Conservation (phyloP, 2,329 filamentous ascomycete species). For the Teratosphaeria zuluensis region DNA sequence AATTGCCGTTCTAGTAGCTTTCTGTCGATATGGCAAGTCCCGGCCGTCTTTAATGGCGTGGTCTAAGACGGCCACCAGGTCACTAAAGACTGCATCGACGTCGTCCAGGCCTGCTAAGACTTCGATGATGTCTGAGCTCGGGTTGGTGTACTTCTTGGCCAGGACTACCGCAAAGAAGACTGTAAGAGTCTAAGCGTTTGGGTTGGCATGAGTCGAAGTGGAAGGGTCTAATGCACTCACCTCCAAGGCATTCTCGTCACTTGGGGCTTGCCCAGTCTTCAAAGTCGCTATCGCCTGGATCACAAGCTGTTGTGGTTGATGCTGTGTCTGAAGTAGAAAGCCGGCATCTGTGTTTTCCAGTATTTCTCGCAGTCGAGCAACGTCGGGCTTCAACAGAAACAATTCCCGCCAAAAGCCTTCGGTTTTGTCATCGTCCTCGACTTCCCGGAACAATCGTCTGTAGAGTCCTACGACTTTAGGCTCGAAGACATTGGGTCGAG, state of each 20-base stretch:
- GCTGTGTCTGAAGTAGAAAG: slow-evolving; percentile 60
- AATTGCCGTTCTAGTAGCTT: slow-evolving; percentile 71
- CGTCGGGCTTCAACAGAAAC: slow-evolving; percentile 79
- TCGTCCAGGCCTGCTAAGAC: slow-evolving; percentile 81
- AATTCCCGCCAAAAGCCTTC: slow-evolving; percentile 96
- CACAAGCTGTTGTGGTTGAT: slow-evolving; percentile 70
- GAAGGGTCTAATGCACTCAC: slow-evolving; percentile 42
- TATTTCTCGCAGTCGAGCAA: slow-evolving; percentile 54
- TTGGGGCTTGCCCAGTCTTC: slow-evolving; percentile 49
- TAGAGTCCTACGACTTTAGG: slow-evolving; percentile 92
- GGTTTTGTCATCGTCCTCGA: slow-evolving; percentile 58
- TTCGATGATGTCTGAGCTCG: slow-evolving; percentile 87
- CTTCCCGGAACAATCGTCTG: slow-evolving; percentile 64
- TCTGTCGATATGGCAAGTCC: slow-evolving; percentile 61
- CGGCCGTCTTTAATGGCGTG: slow-evolving; percentile 68
- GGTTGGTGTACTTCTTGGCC: slow-evolving; percentile 85
- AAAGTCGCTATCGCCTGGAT: slow-evolving; percentile 59
- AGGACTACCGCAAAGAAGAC: slow-evolving; percentile 76
- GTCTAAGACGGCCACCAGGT: slow-evolving; percentile 78
- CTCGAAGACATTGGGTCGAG: slow-evolving; percentile 79
- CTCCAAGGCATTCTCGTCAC: slow-evolving; percentile 74
- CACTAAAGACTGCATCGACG: slow-evolving; percentile 76
- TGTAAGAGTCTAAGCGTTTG: slow-evolving; percentile 65
- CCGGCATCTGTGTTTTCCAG: slow-evolving; percentile 63
- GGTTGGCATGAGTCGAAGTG: slow-evolving; percentile 22